phyloP scores from a whole-genome alignment of 768 basidiomycete genomes.

The Multifurca ochricompacta region DNA sequence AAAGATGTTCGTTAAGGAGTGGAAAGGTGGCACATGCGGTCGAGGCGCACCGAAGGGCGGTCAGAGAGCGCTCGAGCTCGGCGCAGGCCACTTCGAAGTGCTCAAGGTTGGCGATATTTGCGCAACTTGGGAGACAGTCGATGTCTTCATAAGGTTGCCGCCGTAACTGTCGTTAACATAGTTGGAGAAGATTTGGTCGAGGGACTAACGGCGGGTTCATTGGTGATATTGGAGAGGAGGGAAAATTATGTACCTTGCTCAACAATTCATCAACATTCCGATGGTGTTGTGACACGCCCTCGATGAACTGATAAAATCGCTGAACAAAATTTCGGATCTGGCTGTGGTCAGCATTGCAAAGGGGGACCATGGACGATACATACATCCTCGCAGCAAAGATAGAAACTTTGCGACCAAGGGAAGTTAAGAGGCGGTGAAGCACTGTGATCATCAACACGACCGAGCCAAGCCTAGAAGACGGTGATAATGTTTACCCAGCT shows the following conservation, averaged over 20 bases:
- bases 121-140: slow-evolving; percentile 82
- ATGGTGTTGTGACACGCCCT: slow-evolving; percentile 89
- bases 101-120: slow-evolving; percentile 92
- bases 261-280: slow-evolving; percentile 87
- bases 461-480: background rate
- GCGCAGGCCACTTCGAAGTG: slow-evolving; percentile 80
- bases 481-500: slow-evolving; percentile 33
- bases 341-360: slow-evolving; percentile 1
- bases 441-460: slow-evolving; percentile 32
- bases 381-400: slow-evolving; percentile 88
- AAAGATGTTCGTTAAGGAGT: background rate
- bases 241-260: slow-evolving; percentile 56
- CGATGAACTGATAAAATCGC: slow-evolving; percentile 94
- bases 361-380: slow-evolving; percentile 14
- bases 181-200: slow-evolving; percentile 73
- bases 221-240: background rate
- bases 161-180: slow-evolving; percentile 72
- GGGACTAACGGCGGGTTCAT: slow-evolving; percentile 43
- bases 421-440: slow-evolving; percentile 56
- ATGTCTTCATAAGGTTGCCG: slow-evolving; percentile 62
- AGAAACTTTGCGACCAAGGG: slow-evolving; percentile 95
- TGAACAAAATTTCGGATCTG: slow-evolving; percentile 86
- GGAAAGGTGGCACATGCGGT: background rate
- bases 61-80: slow-evolving; percentile 79
- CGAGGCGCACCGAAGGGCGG: slow-evolving; percentile 59